Evolutionary conservation across 2,329 filamentous ascomycete genomes (phyloP), one percentile per base, ranked within the genome.

Genomic region (Exophiala alcalophila): DNA sequence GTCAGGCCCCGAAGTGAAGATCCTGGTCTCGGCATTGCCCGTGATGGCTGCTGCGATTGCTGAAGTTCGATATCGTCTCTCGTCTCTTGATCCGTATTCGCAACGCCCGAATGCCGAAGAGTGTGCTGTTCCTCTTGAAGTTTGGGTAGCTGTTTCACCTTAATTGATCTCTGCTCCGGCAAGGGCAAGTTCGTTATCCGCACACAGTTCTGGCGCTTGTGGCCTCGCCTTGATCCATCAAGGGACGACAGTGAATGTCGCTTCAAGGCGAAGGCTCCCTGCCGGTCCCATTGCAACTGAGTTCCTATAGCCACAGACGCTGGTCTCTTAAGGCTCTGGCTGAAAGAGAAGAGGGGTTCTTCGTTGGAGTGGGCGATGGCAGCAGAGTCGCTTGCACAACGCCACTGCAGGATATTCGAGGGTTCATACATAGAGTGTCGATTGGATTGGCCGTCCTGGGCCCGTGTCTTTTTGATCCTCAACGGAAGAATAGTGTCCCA

Each of bases 151-250:
- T 43, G 30, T 16, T 8, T 24, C 10, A 36, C 3, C 12, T 27
- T 29, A 12, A 32, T 39, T 19, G 30, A 14, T 18, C 25, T 47
- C 8, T 12, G 30, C 4, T 46, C 42, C 21, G 26, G 27, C 28
- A 24, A 26, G 3, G 47, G 43, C 20, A 50, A 27, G 34, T 50
- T 52, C 12, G 36, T 47, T 10, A 70, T 67, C 14, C 66, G 63
- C 2, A 70, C 63, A 39, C 65, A 69, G 32, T 69, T 68, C 26
- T 69, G 65, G 25, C 66, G 62, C 34, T 59, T 58, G 44, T 71
- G 66, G 9, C 65, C 63, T 39, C 64, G 65, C 8, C 23, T 47
- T 14, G 37, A 28, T 30, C 40, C 40, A 19, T 47, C 44, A 16
- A 38, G 28, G 30, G 40, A 44, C n/a, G 35, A 39, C 11, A 40